phyloP scores from a whole-genome alignment of 225 moss, liverwort and hornwort species.

The Anthoceros angustus region DNA sequence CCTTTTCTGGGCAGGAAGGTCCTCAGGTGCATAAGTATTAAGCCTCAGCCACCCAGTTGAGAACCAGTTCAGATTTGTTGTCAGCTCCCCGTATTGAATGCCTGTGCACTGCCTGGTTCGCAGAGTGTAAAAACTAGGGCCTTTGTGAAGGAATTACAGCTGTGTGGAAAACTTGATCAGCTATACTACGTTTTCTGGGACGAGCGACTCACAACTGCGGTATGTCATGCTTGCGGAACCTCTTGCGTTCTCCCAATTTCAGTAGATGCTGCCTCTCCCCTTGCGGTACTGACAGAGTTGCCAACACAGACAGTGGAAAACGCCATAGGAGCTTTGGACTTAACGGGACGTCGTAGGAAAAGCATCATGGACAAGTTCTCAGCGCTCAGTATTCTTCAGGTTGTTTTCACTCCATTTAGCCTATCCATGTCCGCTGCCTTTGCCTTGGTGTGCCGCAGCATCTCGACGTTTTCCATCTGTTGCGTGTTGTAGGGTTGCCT shows the following conservation, averaged over 20 bases:
- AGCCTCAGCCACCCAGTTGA: too few relatives aligned
- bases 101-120: too few relatives aligned
- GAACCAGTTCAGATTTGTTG: too few relatives aligned
- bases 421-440: too few relatives aligned
- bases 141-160: constrained; percentile 55
- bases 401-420: background rate
- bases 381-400: constrained; percentile 75
- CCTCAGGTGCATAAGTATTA: constrained; percentile 32
- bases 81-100: too few relatives aligned
- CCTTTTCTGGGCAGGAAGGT: constrained; percentile 53
- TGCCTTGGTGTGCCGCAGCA: too few relatives aligned
- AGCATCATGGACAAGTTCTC: constrained; percentile 73
- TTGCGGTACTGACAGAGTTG: background rate
- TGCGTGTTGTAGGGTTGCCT: too few relatives aligned
- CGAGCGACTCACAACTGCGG: constrained; percentile 79
- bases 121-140: constrained; percentile 64
- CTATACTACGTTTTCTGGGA: constrained; percentile 69
- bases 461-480: too few relatives aligned
- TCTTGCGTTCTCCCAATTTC: background rate
- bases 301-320: constrained; percentile 46
- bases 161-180: constrained; percentile 41
- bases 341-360: constrained; percentile 36
- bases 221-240: constrained; percentile 2
- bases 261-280: background rate
- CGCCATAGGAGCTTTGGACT: constrained; percentile 45